Conservation (phyloP, 495 filamentous ascomycete species). For the Aspergillus egyptiacus region DNA sequence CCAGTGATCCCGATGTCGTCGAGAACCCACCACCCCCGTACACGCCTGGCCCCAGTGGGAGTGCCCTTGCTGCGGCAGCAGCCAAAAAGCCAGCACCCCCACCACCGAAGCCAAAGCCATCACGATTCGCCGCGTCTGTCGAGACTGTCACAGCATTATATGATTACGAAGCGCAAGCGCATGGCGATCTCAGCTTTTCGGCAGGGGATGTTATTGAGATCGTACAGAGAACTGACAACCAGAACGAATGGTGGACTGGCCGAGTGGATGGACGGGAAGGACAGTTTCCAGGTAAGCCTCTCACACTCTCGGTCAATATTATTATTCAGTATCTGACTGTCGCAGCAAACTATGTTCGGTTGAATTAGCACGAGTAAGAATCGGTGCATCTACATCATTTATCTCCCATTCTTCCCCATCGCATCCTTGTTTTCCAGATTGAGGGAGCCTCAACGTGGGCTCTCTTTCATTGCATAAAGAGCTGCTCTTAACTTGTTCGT, state of each 20-base stretch:
- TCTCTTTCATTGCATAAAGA: not conserved
- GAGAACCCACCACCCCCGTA: conserved; percentile 71
- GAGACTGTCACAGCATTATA: conserved; percentile 84
- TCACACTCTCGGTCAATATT: not conserved
- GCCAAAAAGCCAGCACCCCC: conserved; percentile 86
- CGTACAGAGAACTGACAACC: conserved; percentile 67
- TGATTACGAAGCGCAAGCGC: conserved; percentile 93
- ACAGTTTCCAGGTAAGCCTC: conserved; percentile 81
- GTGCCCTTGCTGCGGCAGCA: conserved; percentile 58
- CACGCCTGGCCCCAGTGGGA: conserved; percentile 42
- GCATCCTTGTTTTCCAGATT: conserved; percentile 12
- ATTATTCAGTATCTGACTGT: not conserved
- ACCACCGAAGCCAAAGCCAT: conserved; percentile 87
- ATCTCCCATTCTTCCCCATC: conserved; percentile 4
- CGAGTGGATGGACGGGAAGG: conserved; percentile 69
- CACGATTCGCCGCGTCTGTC: conserved; percentile 56
- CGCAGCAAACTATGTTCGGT: conserved; percentile 42
- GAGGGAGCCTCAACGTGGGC: conserved; percentile 3
- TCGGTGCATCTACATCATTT: not conserved
- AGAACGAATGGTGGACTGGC: conserved; percentile 97
- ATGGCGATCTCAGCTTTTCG: conserved; percentile 87
- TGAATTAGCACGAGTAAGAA: conserved; percentile 27
- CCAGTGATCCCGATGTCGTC: conserved; percentile 42
- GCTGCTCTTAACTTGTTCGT: not conserved
- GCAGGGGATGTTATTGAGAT: conserved; percentile 92